These are phyloP conservation scores for Crucibulum laeve DNA, from an alignment of 768 basidiomycete genomes.

Conservation along the genomic window DNA sequence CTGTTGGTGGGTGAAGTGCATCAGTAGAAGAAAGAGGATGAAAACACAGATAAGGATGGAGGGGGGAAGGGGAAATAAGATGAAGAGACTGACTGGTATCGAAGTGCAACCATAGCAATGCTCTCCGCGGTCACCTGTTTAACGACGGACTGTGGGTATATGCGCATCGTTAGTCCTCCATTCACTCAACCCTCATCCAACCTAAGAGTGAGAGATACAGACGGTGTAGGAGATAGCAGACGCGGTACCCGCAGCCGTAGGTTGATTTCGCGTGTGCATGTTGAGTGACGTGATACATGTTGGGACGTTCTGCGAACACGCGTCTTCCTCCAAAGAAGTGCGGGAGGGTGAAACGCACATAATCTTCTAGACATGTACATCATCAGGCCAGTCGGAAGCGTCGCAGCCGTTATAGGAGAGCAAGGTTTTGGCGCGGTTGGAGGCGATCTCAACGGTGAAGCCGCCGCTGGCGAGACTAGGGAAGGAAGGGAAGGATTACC, in stretches of 20 bases:
- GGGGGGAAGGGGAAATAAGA: too few species aligned
- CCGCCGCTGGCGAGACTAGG: constrained; percentile 41
- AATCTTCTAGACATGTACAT: constrained; percentile 36
- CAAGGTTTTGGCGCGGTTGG: constrained; percentile 43
- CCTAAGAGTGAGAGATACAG: constrained; percentile 3
- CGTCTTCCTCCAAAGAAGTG: neutral
- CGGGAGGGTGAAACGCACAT: constrained; percentile 23
- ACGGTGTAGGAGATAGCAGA: constrained; percentile 54
- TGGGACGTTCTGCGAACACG: constrained; percentile 24
- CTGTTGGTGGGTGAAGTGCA: too few species aligned
- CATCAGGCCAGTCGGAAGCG: constrained; percentile 42
- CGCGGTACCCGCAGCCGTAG: constrained; percentile 49
- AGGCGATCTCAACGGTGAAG: constrained; percentile 46
- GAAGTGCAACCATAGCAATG: constrained; percentile 47
- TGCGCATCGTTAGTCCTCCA: neutral
- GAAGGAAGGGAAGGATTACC: too few species aligned
- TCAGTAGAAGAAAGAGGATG: too few species aligned
- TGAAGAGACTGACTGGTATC: constrained; percentile 36
- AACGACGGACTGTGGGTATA: constrained; percentile 38
- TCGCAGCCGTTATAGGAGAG: constrained; percentile 36
- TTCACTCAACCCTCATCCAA: neutral
- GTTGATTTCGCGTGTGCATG: constrained; percentile 48
- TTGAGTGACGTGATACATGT: constrained; percentile 45
- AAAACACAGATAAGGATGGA: too few species aligned
- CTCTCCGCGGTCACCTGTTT: constrained; percentile 40